These are phyloP conservation scores for Rhododendron williamsianum DNA, from an alignment of 148 eudicot genomes.

Conservation along the genomic window DNA sequence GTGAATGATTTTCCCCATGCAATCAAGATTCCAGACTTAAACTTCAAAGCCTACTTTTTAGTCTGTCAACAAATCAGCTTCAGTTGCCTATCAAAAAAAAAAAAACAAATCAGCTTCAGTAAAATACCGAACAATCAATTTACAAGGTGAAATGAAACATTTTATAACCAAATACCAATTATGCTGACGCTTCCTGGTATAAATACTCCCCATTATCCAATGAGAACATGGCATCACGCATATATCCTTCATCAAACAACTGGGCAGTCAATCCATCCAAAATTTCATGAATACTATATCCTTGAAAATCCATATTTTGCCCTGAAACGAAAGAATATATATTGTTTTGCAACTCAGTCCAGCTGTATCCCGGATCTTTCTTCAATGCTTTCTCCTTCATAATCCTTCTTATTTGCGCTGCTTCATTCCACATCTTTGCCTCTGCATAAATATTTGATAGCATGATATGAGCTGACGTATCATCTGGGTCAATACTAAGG, in stretches of 20 bases:
- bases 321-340: constrained; percentile 20
- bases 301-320: constrained; percentile 7
- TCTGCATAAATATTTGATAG: constrained; percentile 39
- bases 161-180: neutral
- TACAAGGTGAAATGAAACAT: neutral
- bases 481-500: constrained; percentile 36
- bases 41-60: neutral
- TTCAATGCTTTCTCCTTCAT: constrained; percentile 30
- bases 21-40: neutral
- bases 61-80: neutral
- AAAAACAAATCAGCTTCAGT: neutral
- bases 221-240: constrained; percentile 13
- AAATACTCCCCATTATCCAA: neutral
- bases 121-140: neutral
- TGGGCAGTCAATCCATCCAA: constrained; percentile 27
- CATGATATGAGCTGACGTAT: constrained; percentile 33
- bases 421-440: constrained; percentile 38
- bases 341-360: constrained; percentile 30
- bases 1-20: neutral
- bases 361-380: constrained; percentile 40
- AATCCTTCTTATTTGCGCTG: constrained; percentile 24
- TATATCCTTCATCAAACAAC: constrained; percentile 24
- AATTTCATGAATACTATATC: constrained; percentile 9
- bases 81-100: too few relatives aligned
- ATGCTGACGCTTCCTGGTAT: neutral